A percentile compares a stretch with the other conserved stretches of the same genome.
These are phyloP conservation scores for Cryptococcus maquisensis DNA, from an alignment of 1,284 basidiomycete genomes.

Conservation along the genomic window DNA sequence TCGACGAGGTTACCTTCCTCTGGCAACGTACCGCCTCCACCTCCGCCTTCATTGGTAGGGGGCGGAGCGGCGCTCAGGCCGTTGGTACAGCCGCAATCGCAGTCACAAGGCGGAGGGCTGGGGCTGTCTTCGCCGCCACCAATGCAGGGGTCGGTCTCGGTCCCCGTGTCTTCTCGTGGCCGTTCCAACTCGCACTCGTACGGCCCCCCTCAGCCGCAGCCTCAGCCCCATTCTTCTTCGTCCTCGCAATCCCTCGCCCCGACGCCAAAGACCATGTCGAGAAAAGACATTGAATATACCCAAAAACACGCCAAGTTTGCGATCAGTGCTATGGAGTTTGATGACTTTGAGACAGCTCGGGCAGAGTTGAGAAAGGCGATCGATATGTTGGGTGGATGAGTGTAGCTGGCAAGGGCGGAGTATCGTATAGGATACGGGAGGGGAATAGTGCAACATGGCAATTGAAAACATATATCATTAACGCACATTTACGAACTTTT, in stretches of 20 bases:
- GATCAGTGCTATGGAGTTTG: slow-evolving; percentile 86
- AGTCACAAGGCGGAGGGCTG: too few species aligned
- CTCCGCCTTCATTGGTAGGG: slow-evolving; percentile 23
- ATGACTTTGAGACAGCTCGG: slow-evolving; percentile 76
- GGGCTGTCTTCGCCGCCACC: too few species aligned
- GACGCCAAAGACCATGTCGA: slow-evolving; percentile 18
- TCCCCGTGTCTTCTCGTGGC: too few species aligned
- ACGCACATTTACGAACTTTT: too few species aligned
- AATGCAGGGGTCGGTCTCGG: too few species aligned
- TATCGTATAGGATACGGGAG: too few species aligned
- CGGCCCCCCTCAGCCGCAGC: slow-evolving; percentile 9
- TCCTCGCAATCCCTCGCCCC: slow-evolving; percentile 9
- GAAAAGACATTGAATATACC: slow-evolving; percentile 58
- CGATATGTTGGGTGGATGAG: slow-evolving; percentile 58
- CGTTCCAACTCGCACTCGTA: slow-evolving; percentile 7
- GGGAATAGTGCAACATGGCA: too few species aligned
- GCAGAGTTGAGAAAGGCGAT: slow-evolving; percentile 74
- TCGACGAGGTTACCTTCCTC: slow-evolving; percentile 3
- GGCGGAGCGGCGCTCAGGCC: too few species aligned
- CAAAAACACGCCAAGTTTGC: slow-evolving; percentile 90
- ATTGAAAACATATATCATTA: too few species aligned
- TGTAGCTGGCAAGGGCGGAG: slow-evolving; percentile 44
- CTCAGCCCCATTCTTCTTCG: slow-evolving; percentile 17
- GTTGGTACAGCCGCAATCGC: too few species aligned
- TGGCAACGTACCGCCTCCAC: slow-evolving; percentile 17